These are phyloP conservation scores for Marchantia polymorpha DNA, from an alignment of 225 moss, liverwort and hornwort species.

Conservation along the genomic window DNA sequence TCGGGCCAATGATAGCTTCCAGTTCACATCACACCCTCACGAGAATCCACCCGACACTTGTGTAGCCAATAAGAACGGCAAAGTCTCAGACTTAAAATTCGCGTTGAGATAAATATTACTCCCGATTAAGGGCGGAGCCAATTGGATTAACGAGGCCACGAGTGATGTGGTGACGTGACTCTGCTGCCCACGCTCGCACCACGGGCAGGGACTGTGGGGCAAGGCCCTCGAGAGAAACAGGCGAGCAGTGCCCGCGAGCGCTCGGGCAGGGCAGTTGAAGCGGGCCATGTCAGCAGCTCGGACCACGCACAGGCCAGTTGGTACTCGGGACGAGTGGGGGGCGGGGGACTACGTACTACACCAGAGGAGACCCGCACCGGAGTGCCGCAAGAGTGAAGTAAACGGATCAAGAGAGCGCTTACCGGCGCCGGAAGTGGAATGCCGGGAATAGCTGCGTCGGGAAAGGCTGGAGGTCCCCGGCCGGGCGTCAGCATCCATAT, in stretches of 20 bases:
- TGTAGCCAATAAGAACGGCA: neutral
- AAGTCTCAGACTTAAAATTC: neutral
- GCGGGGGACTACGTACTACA: neutral
- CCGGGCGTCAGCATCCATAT: constrained; percentile 21
- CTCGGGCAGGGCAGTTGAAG: neutral
- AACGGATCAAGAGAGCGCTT: neutral
- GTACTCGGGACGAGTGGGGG: neutral
- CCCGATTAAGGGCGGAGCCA: neutral
- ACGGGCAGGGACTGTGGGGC: constrained; percentile 4
- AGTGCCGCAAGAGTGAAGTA: neutral
- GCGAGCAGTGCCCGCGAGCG: neutral
- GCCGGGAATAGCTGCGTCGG: constrained; percentile 18
- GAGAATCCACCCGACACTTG: neutral
- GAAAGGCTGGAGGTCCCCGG: neutral
- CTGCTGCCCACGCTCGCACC: neutral
- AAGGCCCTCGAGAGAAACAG: neutral
- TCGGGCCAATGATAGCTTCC: neutral
- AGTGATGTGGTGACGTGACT: constrained; percentile 2
- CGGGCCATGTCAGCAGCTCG: neutral
- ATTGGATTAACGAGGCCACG: neutral
- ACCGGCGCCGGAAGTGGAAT: constrained; percentile 20
- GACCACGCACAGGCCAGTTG: neutral
- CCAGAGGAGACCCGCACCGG: neutral
- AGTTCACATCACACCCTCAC: neutral
- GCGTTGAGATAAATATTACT: neutral